A percentile compares a stretch with the other conserved stretches of the same genome.
Conservation (phyloP, 495 filamentous ascomycete species). For the Penicillium dipodomyicola region DNA sequence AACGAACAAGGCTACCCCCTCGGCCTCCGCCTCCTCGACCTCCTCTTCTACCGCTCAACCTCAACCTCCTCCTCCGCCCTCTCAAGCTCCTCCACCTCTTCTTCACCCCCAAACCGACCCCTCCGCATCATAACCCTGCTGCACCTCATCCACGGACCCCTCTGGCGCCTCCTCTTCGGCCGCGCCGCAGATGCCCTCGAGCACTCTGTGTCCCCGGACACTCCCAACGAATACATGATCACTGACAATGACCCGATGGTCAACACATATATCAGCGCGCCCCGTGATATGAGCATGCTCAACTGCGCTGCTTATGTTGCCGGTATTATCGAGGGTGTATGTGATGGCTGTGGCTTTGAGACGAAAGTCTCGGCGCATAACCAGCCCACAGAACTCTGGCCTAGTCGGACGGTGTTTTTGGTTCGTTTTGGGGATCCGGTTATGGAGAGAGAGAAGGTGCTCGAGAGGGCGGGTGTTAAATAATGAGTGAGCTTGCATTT, state of each 20-base stretch:
- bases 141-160: conserved; percentile 85
- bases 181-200: conserved; percentile 90
- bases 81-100: conserved; percentile 69
- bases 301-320: conserved; percentile 97
- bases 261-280: conserved; percentile 87
- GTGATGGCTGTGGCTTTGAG: conserved; percentile 86
- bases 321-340: conserved; percentile 91
- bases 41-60: conserved; percentile 69
- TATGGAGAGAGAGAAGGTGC: conserved; percentile 81
- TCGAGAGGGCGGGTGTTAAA: conserved; percentile 51
- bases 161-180: conserved; percentile 90
- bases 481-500: conserved; percentile 16
- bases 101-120: conserved; percentile 69
- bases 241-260: conserved; percentile 95
- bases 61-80: conserved; percentile 73
- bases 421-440: conserved; percentile 86
- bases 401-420: conserved; percentile 90
- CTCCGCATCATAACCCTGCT: conserved; percentile 87
- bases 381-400: conserved; percentile 83
- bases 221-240: conserved; percentile 96
- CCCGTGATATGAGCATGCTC: conserved; percentile 90
- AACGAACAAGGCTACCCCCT: conserved; percentile 95
- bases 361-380: conserved; percentile 90
- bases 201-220: conserved; percentile 73
- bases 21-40: conserved; percentile 89